phyloP scores from a whole-genome alignment of 306 rosid species.

The Pterocarpus macrocarpus region DNA sequence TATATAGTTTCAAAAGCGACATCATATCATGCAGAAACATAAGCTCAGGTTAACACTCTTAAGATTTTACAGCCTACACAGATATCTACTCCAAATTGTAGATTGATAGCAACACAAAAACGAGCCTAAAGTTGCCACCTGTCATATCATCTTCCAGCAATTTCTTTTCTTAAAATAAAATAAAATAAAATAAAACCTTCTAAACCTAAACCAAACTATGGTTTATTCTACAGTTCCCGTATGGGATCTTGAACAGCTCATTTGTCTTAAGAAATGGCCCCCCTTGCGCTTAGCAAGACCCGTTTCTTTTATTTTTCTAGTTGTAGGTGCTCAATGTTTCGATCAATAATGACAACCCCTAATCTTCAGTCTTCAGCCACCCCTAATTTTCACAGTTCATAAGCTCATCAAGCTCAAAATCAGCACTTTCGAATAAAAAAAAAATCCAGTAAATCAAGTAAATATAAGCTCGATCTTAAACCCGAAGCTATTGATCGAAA shows the following conservation, averaged over 20 bases:
- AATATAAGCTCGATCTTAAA: background rate
- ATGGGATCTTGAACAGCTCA: too few species aligned
- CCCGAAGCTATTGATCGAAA: too few species aligned
- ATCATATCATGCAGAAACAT: background rate
- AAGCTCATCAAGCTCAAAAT: constrained; percentile 2
- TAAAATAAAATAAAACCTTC: background rate
- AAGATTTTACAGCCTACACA: constrained; percentile 30
- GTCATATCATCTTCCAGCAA: background rate
- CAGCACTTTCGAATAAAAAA: background rate
- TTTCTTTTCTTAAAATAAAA: too few species aligned
- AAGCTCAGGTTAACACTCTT: background rate
- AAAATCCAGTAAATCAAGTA: background rate
- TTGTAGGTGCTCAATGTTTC: too few species aligned
- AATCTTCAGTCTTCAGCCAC: too few species aligned
- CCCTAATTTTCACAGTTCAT: background rate
- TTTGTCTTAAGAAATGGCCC: too few species aligned
- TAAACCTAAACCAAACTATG: background rate
- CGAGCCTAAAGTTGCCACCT: background rate
- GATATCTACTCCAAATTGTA: background rate
- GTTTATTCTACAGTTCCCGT: background rate
- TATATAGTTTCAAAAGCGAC: background rate
- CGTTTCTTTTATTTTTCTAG: too few species aligned
- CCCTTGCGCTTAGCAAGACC: too few species aligned
- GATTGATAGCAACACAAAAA: constrained; percentile 14
- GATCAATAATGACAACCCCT: too few species aligned